A percentile compares a stretch with the other conserved stretches of the same genome.
Evolutionary conservation across 2,329 filamentous ascomycete species (phyloP).

Genomic region (Sporothrix globosa): DNA sequence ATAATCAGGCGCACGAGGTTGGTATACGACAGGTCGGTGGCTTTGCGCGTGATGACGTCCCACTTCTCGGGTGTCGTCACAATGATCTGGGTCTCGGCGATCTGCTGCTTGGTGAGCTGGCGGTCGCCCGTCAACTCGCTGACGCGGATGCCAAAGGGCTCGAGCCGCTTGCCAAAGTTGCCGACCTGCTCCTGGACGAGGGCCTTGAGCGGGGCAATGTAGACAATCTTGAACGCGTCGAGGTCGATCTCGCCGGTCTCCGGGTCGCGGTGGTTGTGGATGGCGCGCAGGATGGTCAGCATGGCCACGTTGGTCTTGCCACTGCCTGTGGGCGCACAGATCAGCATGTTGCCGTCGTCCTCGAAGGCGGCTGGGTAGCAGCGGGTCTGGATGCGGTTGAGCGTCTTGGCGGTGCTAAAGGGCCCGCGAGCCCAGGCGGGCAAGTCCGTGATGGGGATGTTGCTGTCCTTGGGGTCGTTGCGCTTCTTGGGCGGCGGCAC

Average conservation of each 20-base stretch:
- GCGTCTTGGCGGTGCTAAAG: slow-evolving; percentile 81
- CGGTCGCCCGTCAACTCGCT: slow-evolving; percentile 97
- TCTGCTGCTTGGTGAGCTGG: slow-evolving; percentile 97
- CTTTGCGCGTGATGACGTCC: slow-evolving; percentile 98
- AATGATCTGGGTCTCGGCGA: slow-evolving; percentile 95
- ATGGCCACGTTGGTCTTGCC: slow-evolving; percentile 99
- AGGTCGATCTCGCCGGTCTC: slow-evolving; percentile 91
- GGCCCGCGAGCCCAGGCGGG: slow-evolving; percentile 89
- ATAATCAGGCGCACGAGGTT: slow-evolving; percentile 95
- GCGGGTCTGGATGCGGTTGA: slow-evolving; percentile 95
- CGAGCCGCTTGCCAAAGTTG: slow-evolving; percentile 90
- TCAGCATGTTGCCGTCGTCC: slow-evolving; percentile 95
- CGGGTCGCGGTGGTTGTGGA: slow-evolving; percentile 90
- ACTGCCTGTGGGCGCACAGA: slow-evolving; percentile 95
- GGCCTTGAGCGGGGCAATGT: slow-evolving; percentile 94
- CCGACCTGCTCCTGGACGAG: slow-evolving; percentile 97
- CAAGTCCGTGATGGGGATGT: slow-evolving; percentile 83
- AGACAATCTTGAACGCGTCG: slow-evolving; percentile 97
- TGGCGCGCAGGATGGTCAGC: slow-evolving; percentile 92
- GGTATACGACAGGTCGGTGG: slow-evolving; percentile 94
- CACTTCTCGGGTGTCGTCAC: slow-evolving; percentile 99
- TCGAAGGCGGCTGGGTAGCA: slow-evolving; percentile 90
- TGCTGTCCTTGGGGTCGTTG: slow-evolving; percentile 74
- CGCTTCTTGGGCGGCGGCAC: slow-evolving; percentile 91
- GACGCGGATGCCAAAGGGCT: slow-evolving; percentile 88